These are phyloP conservation scores for Pyricularia grisea DNA, from an alignment of 2,329 filamentous ascomycete genomes.

Conservation along the genomic window DNA sequence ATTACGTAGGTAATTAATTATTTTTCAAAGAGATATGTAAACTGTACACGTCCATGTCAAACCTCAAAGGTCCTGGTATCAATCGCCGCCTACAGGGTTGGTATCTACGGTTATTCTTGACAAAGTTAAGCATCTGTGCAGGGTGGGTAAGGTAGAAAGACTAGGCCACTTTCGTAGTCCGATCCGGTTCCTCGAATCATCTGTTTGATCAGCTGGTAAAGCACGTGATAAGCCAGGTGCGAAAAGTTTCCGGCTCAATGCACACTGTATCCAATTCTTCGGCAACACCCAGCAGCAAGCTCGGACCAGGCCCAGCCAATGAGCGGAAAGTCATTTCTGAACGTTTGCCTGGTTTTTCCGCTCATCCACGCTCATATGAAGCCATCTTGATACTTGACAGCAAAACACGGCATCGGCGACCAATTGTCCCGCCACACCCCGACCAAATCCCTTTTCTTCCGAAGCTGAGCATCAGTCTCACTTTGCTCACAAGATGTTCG, in stretches of 20 bases:
- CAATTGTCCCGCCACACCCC: conserved; percentile 26
- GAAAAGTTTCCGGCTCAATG: not conserved
- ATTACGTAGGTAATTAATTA: no score
- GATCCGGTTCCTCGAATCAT: not conserved
- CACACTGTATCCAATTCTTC: not conserved
- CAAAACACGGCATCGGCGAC: conserved; percentile 19
- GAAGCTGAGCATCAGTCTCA: conserved; percentile 26
- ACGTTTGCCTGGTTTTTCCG: conserved; percentile 1
- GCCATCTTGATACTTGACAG: not conserved
- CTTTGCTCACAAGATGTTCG: conserved; percentile 66
- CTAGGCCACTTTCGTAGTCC: not conserved
- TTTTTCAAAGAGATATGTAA: not conserved
- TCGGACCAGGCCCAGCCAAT: not conserved
- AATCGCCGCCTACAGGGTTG: no score
- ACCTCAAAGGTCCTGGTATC: not conserved
- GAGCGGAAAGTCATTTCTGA: conserved; percentile 1
- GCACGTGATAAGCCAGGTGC: not conserved
- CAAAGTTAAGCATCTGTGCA: not conserved
- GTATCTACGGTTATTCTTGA: no score
- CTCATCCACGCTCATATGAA: not conserved
- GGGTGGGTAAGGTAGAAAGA: not conserved
- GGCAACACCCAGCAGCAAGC: not conserved
- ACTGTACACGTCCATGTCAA: not conserved
- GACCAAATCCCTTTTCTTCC: conserved; percentile 21
- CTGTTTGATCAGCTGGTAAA: not conserved